Evolutionary conservation across 208 protist species (phyloP), one percentile per base, ranked within the genome.

Genomic region (Balamuthia mandrillaris): DNA sequence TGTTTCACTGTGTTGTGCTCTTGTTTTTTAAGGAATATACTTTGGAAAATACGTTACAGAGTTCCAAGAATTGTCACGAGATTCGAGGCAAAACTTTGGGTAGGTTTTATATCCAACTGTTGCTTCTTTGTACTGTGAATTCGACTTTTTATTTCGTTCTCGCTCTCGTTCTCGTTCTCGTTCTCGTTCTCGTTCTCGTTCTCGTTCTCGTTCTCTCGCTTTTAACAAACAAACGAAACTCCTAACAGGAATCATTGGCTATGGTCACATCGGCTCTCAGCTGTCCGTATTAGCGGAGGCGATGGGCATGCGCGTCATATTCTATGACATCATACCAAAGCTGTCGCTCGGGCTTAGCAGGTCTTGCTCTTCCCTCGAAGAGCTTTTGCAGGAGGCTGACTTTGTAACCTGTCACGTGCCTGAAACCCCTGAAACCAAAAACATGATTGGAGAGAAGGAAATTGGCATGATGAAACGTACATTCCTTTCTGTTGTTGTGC

Each of bases 211-310:
- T n/a, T n/a, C n/a, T n/a, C n/a, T n/a, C n/a, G n/a, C n/a, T n/a
- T n/a, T n/a, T n/a, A n/a, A n/a, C n/a, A n/a, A n/a, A n/a, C n/a
- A n/a, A n/a, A n/a, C n/a, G n/a, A n/a, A n/a, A n/a, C n/a, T n/a
- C n/a, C n/a, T n/a, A n/a, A n/a, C n/a, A n/a, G n/a, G n/a, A n/a
- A 97, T 97, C 75, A 87, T 98, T 63, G 96, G 96, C 4, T 97
- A 97, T 75, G 96, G 96, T 21, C 95, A 98, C 84, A 96, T 98
- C 33, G 96, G 96, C 42, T 95, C 92, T 1, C 95, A 97, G 52
- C 87, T 97, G 7, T 96, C 94, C 12, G 93, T 97, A 2, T 91
- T 98, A 56, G 96, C 96, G 0, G 95, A 98, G 63, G 63, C 93
- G 7, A 81, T 98, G 42, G 96, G 96, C 54, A 97, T 98, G 95